These are phyloP conservation scores for Psilocybe azurescens DNA, from an alignment of 768 basidiomycete genomes.

Conservation along the genomic window DNA sequence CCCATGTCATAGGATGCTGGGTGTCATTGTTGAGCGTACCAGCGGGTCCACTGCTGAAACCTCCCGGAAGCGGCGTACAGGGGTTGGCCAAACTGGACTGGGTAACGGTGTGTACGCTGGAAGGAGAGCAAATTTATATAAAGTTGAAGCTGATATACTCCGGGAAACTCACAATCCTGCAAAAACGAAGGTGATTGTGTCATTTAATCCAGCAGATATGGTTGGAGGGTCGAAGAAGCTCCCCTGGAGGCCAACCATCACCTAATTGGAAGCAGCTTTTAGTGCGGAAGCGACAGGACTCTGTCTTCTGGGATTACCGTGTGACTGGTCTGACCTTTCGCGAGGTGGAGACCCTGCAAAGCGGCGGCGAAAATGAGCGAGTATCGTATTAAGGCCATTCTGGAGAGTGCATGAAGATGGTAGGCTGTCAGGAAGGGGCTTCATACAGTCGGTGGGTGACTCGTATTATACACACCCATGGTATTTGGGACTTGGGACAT, in stretches of 20 bases:
- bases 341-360: conserved; percentile 5
- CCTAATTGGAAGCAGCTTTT: conserved; percentile 25
- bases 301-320: conserved; percentile 11
- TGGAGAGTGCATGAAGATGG: not conserved
- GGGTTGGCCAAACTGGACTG: conserved; percentile 42
- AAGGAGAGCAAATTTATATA: not conserved
- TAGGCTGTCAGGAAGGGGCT: conserved; percentile 5
- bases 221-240: conserved; percentile 44
- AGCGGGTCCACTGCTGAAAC: conserved; percentile 44
- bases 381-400: conserved; percentile 3
- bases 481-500: not conserved
- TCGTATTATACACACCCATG: conserved; percentile 3
- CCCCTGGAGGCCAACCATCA: conserved; percentile 42
- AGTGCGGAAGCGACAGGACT: not conserved
- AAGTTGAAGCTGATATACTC: not conserved
- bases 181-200: conserved; percentile 45
- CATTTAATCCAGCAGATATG: conserved; percentile 36
- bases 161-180: conserved; percentile 34
- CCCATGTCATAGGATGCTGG: conserved; percentile 32
- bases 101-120: conserved; percentile 45
- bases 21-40: conserved; percentile 25
- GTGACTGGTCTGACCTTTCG: conserved; percentile 15
- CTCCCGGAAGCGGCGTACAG: conserved; percentile 41
- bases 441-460: not conserved
- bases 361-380: conserved; percentile 4